Base-by-base conservation (phyloP, 257 asterid genomes). In the Solanum dulcamara region DNA sequence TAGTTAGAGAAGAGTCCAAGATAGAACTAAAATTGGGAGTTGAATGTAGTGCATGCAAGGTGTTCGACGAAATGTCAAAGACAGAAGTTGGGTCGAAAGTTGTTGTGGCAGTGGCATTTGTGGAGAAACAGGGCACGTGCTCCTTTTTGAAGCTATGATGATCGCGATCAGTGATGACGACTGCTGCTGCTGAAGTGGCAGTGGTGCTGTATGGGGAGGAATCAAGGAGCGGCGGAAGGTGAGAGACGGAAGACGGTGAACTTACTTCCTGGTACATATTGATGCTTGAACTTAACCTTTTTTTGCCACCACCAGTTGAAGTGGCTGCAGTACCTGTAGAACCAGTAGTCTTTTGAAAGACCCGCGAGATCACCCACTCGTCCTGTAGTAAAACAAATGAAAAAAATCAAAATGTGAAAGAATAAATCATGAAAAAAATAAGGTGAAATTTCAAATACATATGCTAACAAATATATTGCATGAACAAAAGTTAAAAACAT, bases 81-180 rank as follows among this genome's bases (percentile, higher is more conserved):
- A 26, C 55, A 48, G 93, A 85, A 86, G 46, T 86, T 30, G 87
- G 90, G 90, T 88, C 89, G 91, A 88, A 90, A 37, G 50, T 20
- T 30, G 90, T 70, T 70, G 46, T 67, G 17, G 40, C 37, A 30
- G 77, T 55, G 46, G 90, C 66, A 48, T 90, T 32, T 80, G 91
- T 94, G 99, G 99, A 96, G 99, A 96, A 96, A 94, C 99, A 96
- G 99, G 99, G 90, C 98, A 96, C 99, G 98, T 96, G 99, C 98
- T 95, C 98, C 80, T 90, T 90, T 7, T 86, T 28, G 88, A 81
- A 88, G 89, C 91, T 90, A 24, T 89, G 93, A 3, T 32, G 90
- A 85, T 89, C 75, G 18, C 42, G 5, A 26, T 28, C 82, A 30
- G 7, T 91, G 4, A 82, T 83, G 11, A 92, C 81, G 83, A 15